Base-by-base conservation (phyloP, 2,329 filamentous ascomycete species). In the Pseudonectria buxi region DNA sequence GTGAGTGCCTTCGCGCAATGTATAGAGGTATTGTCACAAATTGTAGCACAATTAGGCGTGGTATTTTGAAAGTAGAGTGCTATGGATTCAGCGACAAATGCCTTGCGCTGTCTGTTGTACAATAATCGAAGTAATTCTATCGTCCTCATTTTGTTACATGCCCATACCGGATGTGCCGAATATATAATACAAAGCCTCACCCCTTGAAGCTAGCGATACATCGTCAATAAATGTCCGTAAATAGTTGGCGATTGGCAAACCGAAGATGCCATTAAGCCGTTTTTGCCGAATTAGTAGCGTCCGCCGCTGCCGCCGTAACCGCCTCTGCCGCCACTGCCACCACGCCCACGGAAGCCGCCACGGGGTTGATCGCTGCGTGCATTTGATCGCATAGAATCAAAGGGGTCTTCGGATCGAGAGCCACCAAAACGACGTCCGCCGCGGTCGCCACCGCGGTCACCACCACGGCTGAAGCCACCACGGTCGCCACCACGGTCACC, bases 181-280 rank as follows among this genome's bases (percentile, higher is more conserved):
- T 53, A 39, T 53, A 47, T 33, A 50, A 46, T 53, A 51, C 46
- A 53, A 53, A 45, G 16, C 18, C 18, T 22, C 18, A 26, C 45
- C 44, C 47, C 41, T 26, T 7, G 14, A 29, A 31, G 33, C 14
- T 27, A 18, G 27, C 24, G 26, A 22, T 32, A 13, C 27, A 35
- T 39, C 27, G 18, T 43, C 15, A 39, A 36, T 27, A 41, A 14
- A 41, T 37, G 35, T 31, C 18, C 28, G 16, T 18, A 37, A 26
- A 16, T 26, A 33, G 13, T 29, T 30, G 35, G 14, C 14, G 27
- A 26, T 16, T 26, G 22, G 15, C 18, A 7, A 24, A 26, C 14
- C n/a, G n/a, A n/a, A n/a, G 28, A 31, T 32, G 22, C 14, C 34
- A 30, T 14, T 29, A 14, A 10, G 12, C 28, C 14, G 4, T 14